Base-by-base conservation (phyloP, 73 alveolate genomes). In the Loxodes magnus region DNA sequence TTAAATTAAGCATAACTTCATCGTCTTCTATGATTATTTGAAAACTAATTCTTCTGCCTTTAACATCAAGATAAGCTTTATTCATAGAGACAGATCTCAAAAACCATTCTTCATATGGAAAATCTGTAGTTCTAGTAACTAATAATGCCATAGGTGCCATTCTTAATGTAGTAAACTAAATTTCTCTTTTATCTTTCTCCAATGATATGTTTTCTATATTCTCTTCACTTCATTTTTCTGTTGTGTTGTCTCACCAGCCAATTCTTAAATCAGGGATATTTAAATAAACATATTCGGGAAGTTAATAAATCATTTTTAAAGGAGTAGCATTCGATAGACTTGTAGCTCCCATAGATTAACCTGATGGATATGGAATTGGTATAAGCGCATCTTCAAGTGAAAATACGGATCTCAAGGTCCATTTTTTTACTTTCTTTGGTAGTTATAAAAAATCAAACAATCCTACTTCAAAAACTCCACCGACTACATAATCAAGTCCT, bases 401-500 rank as follows among this genome's bases (percentile, higher is more conserved):
- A 25, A 25, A 25, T 25, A 46, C 39, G n/a, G 59, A 41, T 12
- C 59, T 12, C 16, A 46, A 41, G 22, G 14, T 46, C 59, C 59
- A 46, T 2, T 46, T 41, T 46, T 19, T 46, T 22, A 46, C 59
- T n/a, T n/a, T 24, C 27, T 46, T 46, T 5, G 59, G 59, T 19
- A 21, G 17, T 16, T 46, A 37, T 22, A 41, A 41, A 51, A 49
- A 70, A 2, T 20, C 9, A 58, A 43, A 77, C 30, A 69, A 19
- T 36, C 64, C 67, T 20, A 61, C 64, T 36, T 77, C 73, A 5
- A 50, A 30, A 7, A 77, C 53, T 6, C 90, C 90, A n/a, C 90
- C 89, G 7, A 77, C 74, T 0, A 68, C 65, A 9, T 54, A 14
- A 43, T 77, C 77, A 22, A 79, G 76, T 27, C 33, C 37, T 26